Percentiles rank a stretch among this genome's conserved stretches.
Conservation (phyloP, 2,329 filamentous ascomycete genomes). For the Aaosphaeria arxii region DNA sequence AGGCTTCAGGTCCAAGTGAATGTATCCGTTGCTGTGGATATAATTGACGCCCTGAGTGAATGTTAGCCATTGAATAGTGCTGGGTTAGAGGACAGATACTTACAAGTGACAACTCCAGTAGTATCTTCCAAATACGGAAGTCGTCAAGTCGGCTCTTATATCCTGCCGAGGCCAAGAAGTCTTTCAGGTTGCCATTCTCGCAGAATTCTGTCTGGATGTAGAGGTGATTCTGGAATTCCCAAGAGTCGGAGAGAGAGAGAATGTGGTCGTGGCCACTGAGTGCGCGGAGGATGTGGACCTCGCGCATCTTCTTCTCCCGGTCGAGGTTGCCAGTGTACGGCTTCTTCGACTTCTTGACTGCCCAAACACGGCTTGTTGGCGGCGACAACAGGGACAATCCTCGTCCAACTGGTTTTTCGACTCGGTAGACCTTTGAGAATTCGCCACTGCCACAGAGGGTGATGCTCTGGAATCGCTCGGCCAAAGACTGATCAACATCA, state of each 20-base stretch:
- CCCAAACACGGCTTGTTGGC: constrained; percentile 59
- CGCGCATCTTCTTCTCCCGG: constrained; percentile 77
- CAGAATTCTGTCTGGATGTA: constrained; percentile 99
- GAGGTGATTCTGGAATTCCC: constrained; percentile 80
- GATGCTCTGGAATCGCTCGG: constrained; percentile 74
- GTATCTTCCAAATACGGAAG: constrained; percentile 97
- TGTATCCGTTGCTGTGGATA: constrained; percentile 84
- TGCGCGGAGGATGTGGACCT: constrained; percentile 76
- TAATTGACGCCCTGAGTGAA: constrained; percentile 73
- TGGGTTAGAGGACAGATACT: constrained; percentile 33
- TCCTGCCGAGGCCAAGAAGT: constrained; percentile 80
- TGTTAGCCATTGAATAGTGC: constrained; percentile 16
- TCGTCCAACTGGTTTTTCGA: constrained; percentile 51
- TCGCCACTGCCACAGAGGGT: constrained; percentile 78
- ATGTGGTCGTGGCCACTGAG: constrained; percentile 81
- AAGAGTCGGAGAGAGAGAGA: constrained; percentile 77
- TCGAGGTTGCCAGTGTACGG: constrained; percentile 76
- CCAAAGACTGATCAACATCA: constrained; percentile 72
- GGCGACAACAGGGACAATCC: constrained; percentile 27
- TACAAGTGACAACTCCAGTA: constrained; percentile 81
- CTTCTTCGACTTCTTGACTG: constrained; percentile 89
- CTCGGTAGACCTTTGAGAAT: constrained; percentile 89
- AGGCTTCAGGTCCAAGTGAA: constrained; percentile 82
- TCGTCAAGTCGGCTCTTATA: constrained; percentile 86
- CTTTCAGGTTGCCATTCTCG: constrained; percentile 85